phyloP scores from a whole-genome alignment of 192 early-diverging fungal species.

The Coemansia sp. region DNA sequence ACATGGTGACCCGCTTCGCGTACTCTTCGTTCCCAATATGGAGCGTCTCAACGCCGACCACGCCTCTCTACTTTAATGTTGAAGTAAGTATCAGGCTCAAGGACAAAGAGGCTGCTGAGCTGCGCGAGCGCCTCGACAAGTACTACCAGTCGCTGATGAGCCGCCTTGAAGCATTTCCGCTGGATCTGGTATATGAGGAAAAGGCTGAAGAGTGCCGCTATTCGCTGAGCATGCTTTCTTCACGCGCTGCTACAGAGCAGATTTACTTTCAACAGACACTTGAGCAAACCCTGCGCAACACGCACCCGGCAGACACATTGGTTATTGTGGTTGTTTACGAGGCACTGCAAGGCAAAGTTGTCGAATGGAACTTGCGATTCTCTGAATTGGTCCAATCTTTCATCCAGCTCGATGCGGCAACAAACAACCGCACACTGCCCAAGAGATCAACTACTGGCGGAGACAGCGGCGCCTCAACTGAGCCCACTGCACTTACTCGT shows the following conservation, averaged over 20 bases:
- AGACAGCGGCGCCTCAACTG: not conserved
- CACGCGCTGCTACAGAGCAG: slow-evolving; percentile 72
- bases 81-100: slow-evolving; percentile 69
- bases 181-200: slow-evolving; percentile 72
- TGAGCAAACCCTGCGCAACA: slow-evolving; percentile 80
- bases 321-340: slow-evolving; percentile 78
- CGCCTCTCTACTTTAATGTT: slow-evolving; percentile 45
- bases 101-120: slow-evolving; percentile 69
- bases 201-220: slow-evolving; percentile 72
- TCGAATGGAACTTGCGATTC: slow-evolving; percentile 84
- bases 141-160: slow-evolving; percentile 88
- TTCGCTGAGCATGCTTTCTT: slow-evolving; percentile 67
- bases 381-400: slow-evolving; percentile 73
- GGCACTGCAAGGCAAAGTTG: slow-evolving; percentile 75
- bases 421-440: not conserved
- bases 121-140: slow-evolving; percentile 67
- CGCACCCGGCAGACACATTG: slow-evolving; percentile 73
- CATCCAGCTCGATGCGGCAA: slow-evolving; percentile 68
- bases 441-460: not conserved
- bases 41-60: slow-evolving; percentile 44
- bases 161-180: slow-evolving; percentile 76
- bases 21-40: slow-evolving; percentile 54
- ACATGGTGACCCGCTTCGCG: slow-evolving; percentile 77
- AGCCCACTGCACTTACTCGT: slow-evolving; percentile 9
- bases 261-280: slow-evolving; percentile 80